A percentile compares a stretch with the other conserved stretches of the same genome.
Evolutionary conservation across 1,139 yeast genomes (phyloP).

Genomic region (Scheffersomyces segobiensis): DNA sequence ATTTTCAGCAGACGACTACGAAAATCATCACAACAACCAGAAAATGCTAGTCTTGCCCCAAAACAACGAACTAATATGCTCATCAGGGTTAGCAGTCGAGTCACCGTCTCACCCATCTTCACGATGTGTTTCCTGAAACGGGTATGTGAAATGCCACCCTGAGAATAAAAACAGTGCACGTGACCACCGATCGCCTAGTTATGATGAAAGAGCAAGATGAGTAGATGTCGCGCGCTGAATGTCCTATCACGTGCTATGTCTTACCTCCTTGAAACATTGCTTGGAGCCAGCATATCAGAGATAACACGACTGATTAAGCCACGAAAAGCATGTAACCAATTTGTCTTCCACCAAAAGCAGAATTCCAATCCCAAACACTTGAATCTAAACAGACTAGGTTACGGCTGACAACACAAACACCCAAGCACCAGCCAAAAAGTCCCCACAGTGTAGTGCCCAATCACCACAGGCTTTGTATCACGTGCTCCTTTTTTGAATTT

Average conservation of each 20-base stretch:
- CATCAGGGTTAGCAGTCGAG: neutral
- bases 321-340: neutral
- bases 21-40: neutral
- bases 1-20: too few relatives aligned
- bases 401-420: neutral
- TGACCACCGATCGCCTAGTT: too few relatives aligned
- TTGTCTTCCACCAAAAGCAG: neutral
- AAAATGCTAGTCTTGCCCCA: neutral
- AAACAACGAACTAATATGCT: neutral
- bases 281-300: neutral
- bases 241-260: neutral
- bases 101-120: neutral
- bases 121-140: neutral
- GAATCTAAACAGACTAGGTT: neutral
- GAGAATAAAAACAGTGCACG: neutral
- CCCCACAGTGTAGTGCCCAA: neutral
- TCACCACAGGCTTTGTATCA: neutral
- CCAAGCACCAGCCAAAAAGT: neutral
- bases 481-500: neutral
- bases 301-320: neutral
- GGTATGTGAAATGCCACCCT: neutral
- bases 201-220: too few relatives aligned
- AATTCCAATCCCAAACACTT: neutral
- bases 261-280: neutral
- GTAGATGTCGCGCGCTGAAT: neutral